Conservation (phyloP, 352 stramenopile genomes). For the Phytophthora rubi region DNA sequence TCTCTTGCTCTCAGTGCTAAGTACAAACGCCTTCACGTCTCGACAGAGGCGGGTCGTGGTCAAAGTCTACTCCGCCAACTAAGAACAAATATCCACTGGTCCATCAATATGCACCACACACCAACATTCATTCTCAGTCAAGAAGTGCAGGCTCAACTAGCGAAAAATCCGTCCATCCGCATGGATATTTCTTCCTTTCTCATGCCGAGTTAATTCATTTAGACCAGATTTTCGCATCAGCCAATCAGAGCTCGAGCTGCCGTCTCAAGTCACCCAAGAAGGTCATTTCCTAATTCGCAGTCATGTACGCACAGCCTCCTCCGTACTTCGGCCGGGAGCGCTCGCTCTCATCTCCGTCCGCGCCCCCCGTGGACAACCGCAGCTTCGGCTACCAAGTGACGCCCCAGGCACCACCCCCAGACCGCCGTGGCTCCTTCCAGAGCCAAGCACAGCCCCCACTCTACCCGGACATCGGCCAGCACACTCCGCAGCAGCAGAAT, state of each 20-base stretch:
- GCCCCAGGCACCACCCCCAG: conserved; percentile 20
- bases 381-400: conserved; percentile 30
- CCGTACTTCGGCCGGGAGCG: conserved; percentile 26
- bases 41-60: conserved; percentile 57
- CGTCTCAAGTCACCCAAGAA: neutral
- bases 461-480: conserved; percentile 34
- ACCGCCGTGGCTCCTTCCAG: conserved; percentile 39
- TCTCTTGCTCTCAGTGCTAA: conserved; percentile 46
- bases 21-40: conserved; percentile 47
- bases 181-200: conserved; percentile 18
- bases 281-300: conserved; percentile 22
- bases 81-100: conserved; percentile 13
- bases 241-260: neutral
- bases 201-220: neutral
- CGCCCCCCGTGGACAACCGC: conserved; percentile 38
- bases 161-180: neutral
- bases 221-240: neutral
- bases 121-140: conserved; percentile 9
- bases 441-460: conserved; percentile 24
- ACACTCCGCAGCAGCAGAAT: conserved; percentile 10
- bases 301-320: conserved; percentile 33
- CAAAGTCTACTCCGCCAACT: conserved; percentile 56
- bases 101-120: neutral
- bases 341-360: conserved; percentile 46
- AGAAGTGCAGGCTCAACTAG: conserved; percentile 4